These are phyloP conservation scores for Xylaria curta DNA, from an alignment of 495 filamentous ascomycete genomes.

Conservation along the genomic window DNA sequence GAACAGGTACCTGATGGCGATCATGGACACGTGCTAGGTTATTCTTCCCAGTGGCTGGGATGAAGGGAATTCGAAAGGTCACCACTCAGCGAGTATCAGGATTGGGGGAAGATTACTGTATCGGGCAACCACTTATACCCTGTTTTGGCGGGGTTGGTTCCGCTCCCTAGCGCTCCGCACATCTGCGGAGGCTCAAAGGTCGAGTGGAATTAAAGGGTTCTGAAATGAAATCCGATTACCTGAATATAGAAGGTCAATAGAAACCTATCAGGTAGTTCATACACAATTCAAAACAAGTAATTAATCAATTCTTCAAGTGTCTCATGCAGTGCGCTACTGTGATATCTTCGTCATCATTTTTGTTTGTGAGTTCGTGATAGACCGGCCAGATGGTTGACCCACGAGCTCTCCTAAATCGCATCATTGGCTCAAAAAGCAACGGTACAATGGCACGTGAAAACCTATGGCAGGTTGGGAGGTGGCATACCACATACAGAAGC, in stretches of 20 bases:
- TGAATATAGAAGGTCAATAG: slow-evolving; percentile 22
- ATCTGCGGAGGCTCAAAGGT: slow-evolving; percentile 22
- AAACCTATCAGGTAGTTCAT: slow-evolving; percentile 17
- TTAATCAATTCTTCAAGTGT: neutral
- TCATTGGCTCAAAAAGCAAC: slow-evolving; percentile 12
- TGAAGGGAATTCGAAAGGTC: slow-evolving; percentile 28
- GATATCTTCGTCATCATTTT: neutral
- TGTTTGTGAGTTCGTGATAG: neutral
- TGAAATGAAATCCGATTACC: slow-evolving; percentile 12
- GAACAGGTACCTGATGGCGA: slow-evolving; percentile 15
- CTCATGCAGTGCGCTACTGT: slow-evolving; percentile 12
- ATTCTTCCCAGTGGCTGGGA: slow-evolving; percentile 16
- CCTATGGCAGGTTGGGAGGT: neutral
- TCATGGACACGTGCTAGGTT: slow-evolving; percentile 18
- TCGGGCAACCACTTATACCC: slow-evolving; percentile 34
- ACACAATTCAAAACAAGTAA: slow-evolving; percentile 24
- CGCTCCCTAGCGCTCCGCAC: slow-evolving; percentile 40
- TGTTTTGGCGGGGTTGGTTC: slow-evolving; percentile 33
- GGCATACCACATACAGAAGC: neutral
- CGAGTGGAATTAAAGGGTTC: slow-evolving; percentile 23
- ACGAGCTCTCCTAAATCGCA: slow-evolving; percentile 2
- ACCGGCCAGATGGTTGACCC: slow-evolving; percentile 1
- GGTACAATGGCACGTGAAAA: slow-evolving; percentile 1
- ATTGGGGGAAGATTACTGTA: slow-evolving; percentile 38
- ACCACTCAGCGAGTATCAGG: slow-evolving; percentile 39